Percentiles rank a stretch among this genome's conserved stretches.
Conservation (phyloP, 2,329 filamentous ascomycete species). For the Colletotrichum shisoi region DNA sequence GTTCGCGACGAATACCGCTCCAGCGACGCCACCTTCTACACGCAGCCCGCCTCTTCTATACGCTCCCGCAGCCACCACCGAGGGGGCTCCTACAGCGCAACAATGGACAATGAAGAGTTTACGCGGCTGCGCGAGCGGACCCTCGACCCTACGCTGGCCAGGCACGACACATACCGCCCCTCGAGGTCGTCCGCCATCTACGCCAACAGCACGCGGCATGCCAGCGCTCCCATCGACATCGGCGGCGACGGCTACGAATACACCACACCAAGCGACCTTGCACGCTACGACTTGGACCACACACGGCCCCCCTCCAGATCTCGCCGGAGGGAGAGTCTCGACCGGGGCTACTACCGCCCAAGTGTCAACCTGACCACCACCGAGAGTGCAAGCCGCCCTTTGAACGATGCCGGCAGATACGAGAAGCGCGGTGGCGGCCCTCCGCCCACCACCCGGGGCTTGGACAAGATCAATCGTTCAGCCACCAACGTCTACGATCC, state of each 20-base stretch:
- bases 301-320: slow-evolving; percentile 52
- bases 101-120: slow-evolving; percentile 62
- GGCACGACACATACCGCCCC: slow-evolving; percentile 57
- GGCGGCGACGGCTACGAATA: slow-evolving; percentile 70
- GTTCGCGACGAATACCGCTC: slow-evolving; percentile 60
- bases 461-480: slow-evolving; percentile 70
- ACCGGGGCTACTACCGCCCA: slow-evolving; percentile 64
- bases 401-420: slow-evolving; percentile 47
- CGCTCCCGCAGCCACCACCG: slow-evolving; percentile 59
- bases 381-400: slow-evolving; percentile 43
- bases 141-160: slow-evolving; percentile 54
- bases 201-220: slow-evolving; percentile 54
- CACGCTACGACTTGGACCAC: slow-evolving; percentile 68
- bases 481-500: slow-evolving; percentile 56
- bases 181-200: slow-evolving; percentile 58
- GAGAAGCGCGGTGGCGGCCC: slow-evolving; percentile 61
- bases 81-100: slow-evolving; percentile 55
- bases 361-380: slow-evolving; percentile 52
- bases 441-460: slow-evolving; percentile 73
- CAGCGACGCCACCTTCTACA: slow-evolving; percentile 63
- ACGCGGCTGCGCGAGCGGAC: slow-evolving; percentile 58
- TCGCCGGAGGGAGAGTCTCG: slow-evolving; percentile 63
- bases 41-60: slow-evolving; percentile 66
- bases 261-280: slow-evolving; percentile 68
- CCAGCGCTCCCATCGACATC: slow-evolving; percentile 58